Evolutionary conservation across 345 rosid species (phyloP).

Genomic region (Noccaea bulbosa): DNA sequence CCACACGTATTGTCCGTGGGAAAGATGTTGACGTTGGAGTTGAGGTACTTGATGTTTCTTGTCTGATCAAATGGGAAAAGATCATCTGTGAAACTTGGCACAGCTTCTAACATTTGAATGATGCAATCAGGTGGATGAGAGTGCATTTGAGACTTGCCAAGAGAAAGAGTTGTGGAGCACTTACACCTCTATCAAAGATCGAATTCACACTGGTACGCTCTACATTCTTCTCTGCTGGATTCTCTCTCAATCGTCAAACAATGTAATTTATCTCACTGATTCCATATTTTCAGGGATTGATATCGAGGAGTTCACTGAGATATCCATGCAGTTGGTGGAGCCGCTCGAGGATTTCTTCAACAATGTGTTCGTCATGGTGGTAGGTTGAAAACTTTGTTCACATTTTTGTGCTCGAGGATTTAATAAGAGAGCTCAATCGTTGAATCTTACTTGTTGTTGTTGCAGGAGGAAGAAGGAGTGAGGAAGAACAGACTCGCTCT

Average conservation of each 20-base stretch:
- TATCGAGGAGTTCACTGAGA: conserved; percentile 73
- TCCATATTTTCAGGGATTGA: conserved; percentile 58
- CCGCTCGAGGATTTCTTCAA: conserved; percentile 93
- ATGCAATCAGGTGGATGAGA: conserved; percentile 73
- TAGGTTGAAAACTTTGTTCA: conserved; percentile 46
- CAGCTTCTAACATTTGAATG: conserved; percentile 33
- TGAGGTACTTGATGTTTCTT: conserved; percentile 56
- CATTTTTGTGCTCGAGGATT: background rate
- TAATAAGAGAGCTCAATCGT: background rate
- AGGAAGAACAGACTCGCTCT: conserved; percentile 79
- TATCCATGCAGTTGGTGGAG: conserved; percentile 62
- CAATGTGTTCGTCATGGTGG: conserved; percentile 97
- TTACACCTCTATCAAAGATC: conserved; percentile 58
- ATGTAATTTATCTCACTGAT: background rate
- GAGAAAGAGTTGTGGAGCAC: conserved; percentile 76
- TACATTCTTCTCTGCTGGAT: conserved; percentile 3
- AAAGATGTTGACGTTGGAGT: conserved; percentile 64
- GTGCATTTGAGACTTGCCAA: conserved; percentile 71
- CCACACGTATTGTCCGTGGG: conserved; percentile 90
- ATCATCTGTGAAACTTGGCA: conserved; percentile 15
- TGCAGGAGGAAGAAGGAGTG: conserved; percentile 80
- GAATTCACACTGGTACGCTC: conserved; percentile 63
- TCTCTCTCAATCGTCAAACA: background rate
- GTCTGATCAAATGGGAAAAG: conserved; percentile 8
- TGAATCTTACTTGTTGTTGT: conserved; percentile 9